Conservation (phyloP, 768 basidiomycete species). For the Agaricus blazei region DNA sequence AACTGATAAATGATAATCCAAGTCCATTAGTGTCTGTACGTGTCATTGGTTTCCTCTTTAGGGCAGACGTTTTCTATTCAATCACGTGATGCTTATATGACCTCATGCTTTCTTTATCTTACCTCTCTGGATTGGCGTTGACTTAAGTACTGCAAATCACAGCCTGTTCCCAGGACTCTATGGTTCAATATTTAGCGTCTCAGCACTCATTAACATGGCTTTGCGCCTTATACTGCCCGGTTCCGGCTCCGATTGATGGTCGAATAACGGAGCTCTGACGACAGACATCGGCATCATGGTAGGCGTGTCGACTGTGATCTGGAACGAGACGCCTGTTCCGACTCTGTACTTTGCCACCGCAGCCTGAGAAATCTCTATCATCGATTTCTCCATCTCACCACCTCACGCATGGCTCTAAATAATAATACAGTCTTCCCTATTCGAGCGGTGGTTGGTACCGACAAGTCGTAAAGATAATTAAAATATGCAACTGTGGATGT, state of each 20-base stretch:
- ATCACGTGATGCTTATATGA: background rate
- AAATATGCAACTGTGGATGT: background rate
- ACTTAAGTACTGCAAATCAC: no score
- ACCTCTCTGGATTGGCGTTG: no score
- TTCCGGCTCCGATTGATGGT: no score
- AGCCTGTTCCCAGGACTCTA: no score
- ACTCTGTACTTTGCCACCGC: no score
- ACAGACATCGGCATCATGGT: background rate
- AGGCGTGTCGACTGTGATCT: background rate
- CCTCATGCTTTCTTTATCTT: background rate
- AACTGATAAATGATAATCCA: conserved; percentile 2
- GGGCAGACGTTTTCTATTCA: conserved; percentile 4
- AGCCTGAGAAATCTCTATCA: no score
- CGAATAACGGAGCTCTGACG: no score
- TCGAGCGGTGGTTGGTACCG: background rate
- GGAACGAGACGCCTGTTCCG: background rate
- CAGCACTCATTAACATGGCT: no score
- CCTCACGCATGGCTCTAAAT: background rate
- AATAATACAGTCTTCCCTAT: background rate
- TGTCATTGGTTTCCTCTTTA: conserved; percentile 8
- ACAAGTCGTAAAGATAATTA: background rate
- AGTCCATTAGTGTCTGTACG: conserved; percentile 8
- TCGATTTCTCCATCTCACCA: no score
- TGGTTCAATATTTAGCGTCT: no score
- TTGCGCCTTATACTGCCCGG: no score